Conservation (phyloP, 352 stramenopile species). For the Phytophthora nicotianae region DNA sequence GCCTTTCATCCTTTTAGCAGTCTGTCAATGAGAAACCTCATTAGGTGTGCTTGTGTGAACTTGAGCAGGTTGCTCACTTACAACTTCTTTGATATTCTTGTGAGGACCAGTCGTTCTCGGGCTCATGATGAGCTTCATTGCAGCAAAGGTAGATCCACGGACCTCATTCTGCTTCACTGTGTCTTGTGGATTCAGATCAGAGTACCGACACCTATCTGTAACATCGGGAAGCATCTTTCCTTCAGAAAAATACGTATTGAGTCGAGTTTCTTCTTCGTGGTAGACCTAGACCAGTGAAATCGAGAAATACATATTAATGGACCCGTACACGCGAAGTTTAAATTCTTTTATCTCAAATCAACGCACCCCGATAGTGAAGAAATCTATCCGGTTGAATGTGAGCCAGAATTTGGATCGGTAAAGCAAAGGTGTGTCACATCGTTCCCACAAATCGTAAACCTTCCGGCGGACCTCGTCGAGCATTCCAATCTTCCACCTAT, state of each 20-base stretch:
- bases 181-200: constrained; percentile 4
- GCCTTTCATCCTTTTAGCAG: constrained; percentile 52
- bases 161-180: constrained; percentile 12
- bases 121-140: constrained; percentile 24
- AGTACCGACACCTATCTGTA: constrained; percentile 5
- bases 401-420: constrained; percentile 88
- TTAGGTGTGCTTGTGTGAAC: constrained; percentile 6
- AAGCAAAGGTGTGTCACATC: constrained; percentile 66
- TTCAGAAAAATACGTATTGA: constrained; percentile 18
- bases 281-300: constrained; percentile 48
- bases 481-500: constrained; percentile 68
- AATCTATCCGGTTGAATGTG: constrained; percentile 72
- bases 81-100: constrained; percentile 23
- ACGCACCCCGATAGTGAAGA: constrained; percentile 77
- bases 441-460: constrained; percentile 76
- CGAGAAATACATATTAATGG: too few relatives aligned
- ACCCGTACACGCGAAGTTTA: not conserved
- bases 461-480: constrained; percentile 56
- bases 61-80: constrained; percentile 20
- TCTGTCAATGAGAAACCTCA: constrained; percentile 31
- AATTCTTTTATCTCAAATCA: not conserved
- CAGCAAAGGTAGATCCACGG: constrained; percentile 14
- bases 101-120: constrained; percentile 9
- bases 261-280: constrained; percentile 62
- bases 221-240: constrained; percentile 3